phyloP scores from a whole-genome alignment of 208 protist species.

The Crithidia sp. region DNA sequence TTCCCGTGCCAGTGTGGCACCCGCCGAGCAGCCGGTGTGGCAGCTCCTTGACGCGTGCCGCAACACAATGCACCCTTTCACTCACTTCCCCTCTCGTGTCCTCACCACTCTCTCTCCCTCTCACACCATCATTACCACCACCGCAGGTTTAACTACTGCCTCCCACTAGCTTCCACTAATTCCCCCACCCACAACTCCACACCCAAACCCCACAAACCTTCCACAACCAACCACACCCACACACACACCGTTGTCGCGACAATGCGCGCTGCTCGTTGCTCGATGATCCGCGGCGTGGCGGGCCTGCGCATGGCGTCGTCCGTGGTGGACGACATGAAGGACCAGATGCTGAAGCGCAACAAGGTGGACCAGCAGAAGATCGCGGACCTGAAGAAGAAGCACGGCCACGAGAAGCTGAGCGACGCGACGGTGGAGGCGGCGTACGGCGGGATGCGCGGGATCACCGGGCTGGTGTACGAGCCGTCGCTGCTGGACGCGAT shows the following conservation, averaged over 20 bases:
- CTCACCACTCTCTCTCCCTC: neutral
- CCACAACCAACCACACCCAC: no score
- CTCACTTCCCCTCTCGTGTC: slow-evolving; percentile 7
- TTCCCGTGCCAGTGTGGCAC: no score
- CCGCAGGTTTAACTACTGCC: neutral
- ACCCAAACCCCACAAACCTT: neutral
- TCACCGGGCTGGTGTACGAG: slow-evolving; percentile 96
- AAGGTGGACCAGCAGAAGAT: slow-evolving; percentile 64
- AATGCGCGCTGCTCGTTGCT: slow-evolving; percentile 46
- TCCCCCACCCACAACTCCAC: neutral
- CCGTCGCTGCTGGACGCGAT: slow-evolving; percentile 95
- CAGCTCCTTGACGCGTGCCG: no score
- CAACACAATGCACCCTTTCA: no score
- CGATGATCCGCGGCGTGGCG: slow-evolving; percentile 16
- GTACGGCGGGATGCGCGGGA: slow-evolving; percentile 96
- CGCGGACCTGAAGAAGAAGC: slow-evolving; percentile 79
- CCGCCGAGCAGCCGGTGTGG: no score
- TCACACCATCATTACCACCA: neutral
- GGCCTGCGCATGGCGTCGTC: slow-evolving; percentile 37
- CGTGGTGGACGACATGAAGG: slow-evolving; percentile 63
- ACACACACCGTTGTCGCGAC: neutral
- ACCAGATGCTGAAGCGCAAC: slow-evolving; percentile 40
- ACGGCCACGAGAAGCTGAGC: slow-evolving; percentile 88
- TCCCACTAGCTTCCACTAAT: neutral
- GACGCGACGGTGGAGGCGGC: slow-evolving; percentile 88